These are phyloP conservation scores for Fraxinus excelsior DNA, from an alignment of 257 asterid genomes.

Conservation along the genomic window DNA sequence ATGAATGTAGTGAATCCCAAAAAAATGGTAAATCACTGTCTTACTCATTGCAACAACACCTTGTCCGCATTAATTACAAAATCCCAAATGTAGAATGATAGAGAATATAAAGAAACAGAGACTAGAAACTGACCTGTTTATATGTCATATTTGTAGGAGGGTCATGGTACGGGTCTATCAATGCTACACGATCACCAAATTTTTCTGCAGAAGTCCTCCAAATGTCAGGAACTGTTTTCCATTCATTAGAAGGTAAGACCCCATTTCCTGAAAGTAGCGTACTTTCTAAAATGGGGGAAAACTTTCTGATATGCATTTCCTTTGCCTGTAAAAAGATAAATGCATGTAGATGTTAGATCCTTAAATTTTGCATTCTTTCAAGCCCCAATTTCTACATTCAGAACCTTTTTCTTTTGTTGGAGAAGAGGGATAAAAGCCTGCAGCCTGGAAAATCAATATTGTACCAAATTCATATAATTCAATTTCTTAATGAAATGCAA, in stretches of 20 bases:
- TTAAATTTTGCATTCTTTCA: background rate
- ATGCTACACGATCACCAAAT: slow-evolving; percentile 70
- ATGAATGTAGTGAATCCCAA: background rate
- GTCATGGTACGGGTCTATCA: slow-evolving; percentile 83
- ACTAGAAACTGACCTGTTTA: slow-evolving; percentile 53
- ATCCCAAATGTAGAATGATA: slow-evolving; percentile 1
- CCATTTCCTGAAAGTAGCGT: slow-evolving; percentile 43
- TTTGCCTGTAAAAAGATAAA: slow-evolving; percentile 37
- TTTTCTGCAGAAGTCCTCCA: slow-evolving; percentile 84
- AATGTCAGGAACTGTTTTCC: slow-evolving; percentile 86
- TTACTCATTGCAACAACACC: background rate
- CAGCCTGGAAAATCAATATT: background rate
- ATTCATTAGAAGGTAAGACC: slow-evolving; percentile 50
- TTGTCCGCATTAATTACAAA: background rate
- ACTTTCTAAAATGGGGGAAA: slow-evolving; percentile 69
- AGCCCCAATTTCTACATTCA: slow-evolving; percentile 5
- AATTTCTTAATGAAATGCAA: background rate
- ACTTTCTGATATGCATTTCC: slow-evolving; percentile 60
- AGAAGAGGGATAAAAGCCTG: background rate
- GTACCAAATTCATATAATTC: background rate
- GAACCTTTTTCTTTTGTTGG: slow-evolving; percentile 9
- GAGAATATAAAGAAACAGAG: slow-evolving; percentile 7
- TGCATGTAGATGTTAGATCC: slow-evolving; percentile 4
- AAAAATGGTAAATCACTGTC: background rate
- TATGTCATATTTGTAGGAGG: slow-evolving; percentile 81